A percentile compares a stretch with the other conserved stretches of the same genome.
These are phyloP conservation scores for Ceratocystis diversiconidia DNA, from an alignment of 2,329 filamentous ascomycete species.

Conservation along the genomic window DNA sequence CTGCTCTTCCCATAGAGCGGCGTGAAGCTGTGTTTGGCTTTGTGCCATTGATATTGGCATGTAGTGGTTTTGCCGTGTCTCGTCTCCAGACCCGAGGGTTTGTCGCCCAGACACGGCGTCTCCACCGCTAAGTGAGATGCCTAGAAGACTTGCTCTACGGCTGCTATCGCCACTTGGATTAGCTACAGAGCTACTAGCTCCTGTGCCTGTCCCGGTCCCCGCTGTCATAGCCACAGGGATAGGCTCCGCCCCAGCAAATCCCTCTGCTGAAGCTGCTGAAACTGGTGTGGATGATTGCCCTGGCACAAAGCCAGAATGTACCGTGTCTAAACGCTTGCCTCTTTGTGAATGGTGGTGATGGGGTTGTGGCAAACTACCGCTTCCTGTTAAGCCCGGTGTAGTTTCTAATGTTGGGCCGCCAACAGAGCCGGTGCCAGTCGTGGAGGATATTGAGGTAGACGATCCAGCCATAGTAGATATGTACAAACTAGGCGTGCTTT, in stretches of 20 bases:
- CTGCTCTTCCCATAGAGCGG: conserved; percentile 11
- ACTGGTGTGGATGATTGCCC: not conserved
- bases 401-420: conserved; percentile 17
- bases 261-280: not conserved
- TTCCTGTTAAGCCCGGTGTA: not conserved
- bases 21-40: conserved; percentile 12
- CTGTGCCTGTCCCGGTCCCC: not conserved
- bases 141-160: conserved; percentile 3
- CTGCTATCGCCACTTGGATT: not conserved
- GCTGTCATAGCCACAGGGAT: not conserved
- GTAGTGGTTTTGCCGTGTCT: not conserved
- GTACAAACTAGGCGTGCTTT: conserved; percentile 21
- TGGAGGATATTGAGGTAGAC: conserved; percentile 9
- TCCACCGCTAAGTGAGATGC: not conserved
- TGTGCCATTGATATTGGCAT: conserved; percentile 8
- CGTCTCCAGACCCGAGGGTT: conserved; percentile 19
- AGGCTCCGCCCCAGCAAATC: not conserved
- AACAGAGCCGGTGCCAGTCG: conserved; percentile 23
- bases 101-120: conserved; percentile 21
- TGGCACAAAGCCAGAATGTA: not conserved
- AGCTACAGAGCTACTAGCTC: not conserved
- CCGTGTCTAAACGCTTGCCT: not conserved
- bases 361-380: not conserved
- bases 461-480: conserved; percentile 6
- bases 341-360: conserved; percentile 2